Evolutionary conservation across 306 rosid genomes (phyloP).

Genomic region (Heteromeles arbutifolia): DNA sequence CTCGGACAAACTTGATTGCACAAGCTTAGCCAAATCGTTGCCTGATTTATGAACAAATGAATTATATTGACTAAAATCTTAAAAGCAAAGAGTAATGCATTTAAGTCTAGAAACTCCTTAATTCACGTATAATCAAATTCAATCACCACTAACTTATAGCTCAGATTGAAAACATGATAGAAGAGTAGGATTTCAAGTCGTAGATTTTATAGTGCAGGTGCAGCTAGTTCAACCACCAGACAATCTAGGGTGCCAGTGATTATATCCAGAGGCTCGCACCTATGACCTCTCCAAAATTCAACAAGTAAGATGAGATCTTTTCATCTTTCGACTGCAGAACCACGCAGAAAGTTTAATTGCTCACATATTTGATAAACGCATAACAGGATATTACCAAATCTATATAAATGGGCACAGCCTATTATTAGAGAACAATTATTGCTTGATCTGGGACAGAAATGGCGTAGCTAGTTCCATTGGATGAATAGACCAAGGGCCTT

Average conservation of each 20-base stretch:
- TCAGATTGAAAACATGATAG: too few species aligned
- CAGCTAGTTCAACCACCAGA: too few species aligned
- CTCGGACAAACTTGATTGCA: constrained; percentile 33
- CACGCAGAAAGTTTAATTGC: neutral
- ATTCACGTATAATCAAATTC: too few species aligned
- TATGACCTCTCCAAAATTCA: constrained; percentile 24
- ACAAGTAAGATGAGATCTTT: constrained; percentile 29
- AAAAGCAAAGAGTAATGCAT: neutral
- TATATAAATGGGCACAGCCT: neutral
- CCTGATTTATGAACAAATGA: constrained; percentile 14
- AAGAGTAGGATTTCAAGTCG: too few species aligned
- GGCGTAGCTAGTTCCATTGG: constrained; percentile 30
- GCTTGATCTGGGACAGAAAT: constrained; percentile 28
- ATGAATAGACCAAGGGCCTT: constrained; percentile 25
- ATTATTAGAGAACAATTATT: neutral
- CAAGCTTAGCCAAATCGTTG: constrained; percentile 20
- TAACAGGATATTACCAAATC: neutral
- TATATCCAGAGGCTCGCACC: neutral
- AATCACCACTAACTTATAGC: too few species aligned
- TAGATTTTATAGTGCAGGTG: too few species aligned
- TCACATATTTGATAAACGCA: neutral
- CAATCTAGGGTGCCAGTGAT: neutral
- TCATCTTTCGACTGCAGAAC: constrained; percentile 37
- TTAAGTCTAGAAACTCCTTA: neutral
- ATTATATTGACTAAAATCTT: neutral